A percentile compares a stretch with the other conserved stretches of the same genome.
Conservation (phyloP, 2,329 filamentous ascomycete species). For the Phialophora verrucosa region DNA sequence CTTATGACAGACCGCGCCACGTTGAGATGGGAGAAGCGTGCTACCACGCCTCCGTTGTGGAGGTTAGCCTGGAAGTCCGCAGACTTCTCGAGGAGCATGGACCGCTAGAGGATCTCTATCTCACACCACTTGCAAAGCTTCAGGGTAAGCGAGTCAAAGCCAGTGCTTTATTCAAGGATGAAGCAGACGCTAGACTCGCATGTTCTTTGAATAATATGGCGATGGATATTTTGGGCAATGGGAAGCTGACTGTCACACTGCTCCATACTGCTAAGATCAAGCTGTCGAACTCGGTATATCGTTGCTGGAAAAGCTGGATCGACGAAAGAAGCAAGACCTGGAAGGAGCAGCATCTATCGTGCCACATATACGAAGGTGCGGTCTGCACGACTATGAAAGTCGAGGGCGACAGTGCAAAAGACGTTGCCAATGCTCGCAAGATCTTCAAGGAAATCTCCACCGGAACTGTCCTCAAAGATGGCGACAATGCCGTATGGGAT, state of each 20-base stretch:
- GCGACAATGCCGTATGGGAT: slow-evolving; percentile 6
- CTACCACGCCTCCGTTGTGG: slow-evolving; percentile 28
- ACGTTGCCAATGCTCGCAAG: slow-evolving; percentile 14
- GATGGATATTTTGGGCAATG: slow-evolving; percentile 43
- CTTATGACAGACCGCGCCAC: slow-evolving; percentile 31
- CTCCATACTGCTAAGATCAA: slow-evolving; percentile 50
- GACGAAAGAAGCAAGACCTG: slow-evolving; percentile 41
- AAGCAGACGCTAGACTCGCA: slow-evolving; percentile 47
- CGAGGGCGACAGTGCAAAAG: slow-evolving; percentile 42
- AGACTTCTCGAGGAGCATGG: slow-evolving; percentile 43
- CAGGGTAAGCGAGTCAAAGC: slow-evolving; percentile 49
- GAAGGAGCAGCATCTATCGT: slow-evolving; percentile 40
- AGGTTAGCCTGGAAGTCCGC: slow-evolving; percentile 35
- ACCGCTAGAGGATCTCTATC: slow-evolving; percentile 46
- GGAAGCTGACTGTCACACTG: slow-evolving; percentile 48
- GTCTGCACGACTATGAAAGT: slow-evolving; percentile 48
- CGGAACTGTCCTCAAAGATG: slow-evolving; percentile 14
- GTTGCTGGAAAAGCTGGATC: slow-evolving; percentile 43
- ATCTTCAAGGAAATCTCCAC: slow-evolving; percentile 19
- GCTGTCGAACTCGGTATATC: slow-evolving; percentile 45
- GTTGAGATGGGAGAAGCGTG: slow-evolving; percentile 31
- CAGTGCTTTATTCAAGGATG: slow-evolving; percentile 48
- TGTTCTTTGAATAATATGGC: slow-evolving; percentile 42
- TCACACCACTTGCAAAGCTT: slow-evolving; percentile 28
- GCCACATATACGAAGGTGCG: slow-evolving; percentile 39